Evolutionary conservation across 129 eudicot genomes (phyloP).

Genomic region (Chrysanthemum lavandulifolium): DNA sequence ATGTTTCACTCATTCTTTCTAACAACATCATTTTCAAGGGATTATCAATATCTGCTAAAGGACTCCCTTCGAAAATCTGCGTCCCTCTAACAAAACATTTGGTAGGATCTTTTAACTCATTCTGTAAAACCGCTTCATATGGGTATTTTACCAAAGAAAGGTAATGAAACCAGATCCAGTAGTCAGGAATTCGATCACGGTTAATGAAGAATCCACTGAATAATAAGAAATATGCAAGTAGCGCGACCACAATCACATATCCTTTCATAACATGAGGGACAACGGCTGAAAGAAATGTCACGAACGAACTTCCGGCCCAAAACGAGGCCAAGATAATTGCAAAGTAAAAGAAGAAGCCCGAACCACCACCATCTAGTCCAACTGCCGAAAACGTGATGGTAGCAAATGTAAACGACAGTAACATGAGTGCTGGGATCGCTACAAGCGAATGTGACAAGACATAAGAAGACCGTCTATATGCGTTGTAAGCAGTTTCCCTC

Average conservation of each 20-base stretch:
- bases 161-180: slow-evolving; percentile 99
- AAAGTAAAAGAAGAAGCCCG: slow-evolving; percentile 79
- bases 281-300: slow-evolving; percentile 81
- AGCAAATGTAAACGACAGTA: slow-evolving; percentile 60
- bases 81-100: slow-evolving; percentile 75
- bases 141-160: slow-evolving; percentile 80
- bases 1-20: slow-evolving; percentile 50
- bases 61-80: slow-evolving; percentile 82
- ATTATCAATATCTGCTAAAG: slow-evolving; percentile 48
- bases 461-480: slow-evolving; percentile 79
- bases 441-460: slow-evolving; percentile 71
- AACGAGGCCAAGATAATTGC: slow-evolving; percentile 44
- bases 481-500: slow-evolving; percentile 95
- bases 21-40: slow-evolving; percentile 54
- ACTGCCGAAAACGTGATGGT: slow-evolving; percentile 42
- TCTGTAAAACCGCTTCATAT: slow-evolving; percentile 78
- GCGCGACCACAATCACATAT: slow-evolving; percentile 78
- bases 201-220: slow-evolving; percentile 94
- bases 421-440: slow-evolving; percentile 49
- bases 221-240: slow-evolving; percentile 73
- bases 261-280: slow-evolving; percentile 94
- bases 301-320: slow-evolving; percentile 96
- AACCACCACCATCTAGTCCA: slow-evolving; percentile 71
- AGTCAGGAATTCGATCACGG: slow-evolving; percentile 74
- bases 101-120: slow-evolving; percentile 60